These are phyloP conservation scores for Wickerhamomyces xylosicus DNA, from an alignment of 805 yeast species.

Conservation along the genomic window DNA sequence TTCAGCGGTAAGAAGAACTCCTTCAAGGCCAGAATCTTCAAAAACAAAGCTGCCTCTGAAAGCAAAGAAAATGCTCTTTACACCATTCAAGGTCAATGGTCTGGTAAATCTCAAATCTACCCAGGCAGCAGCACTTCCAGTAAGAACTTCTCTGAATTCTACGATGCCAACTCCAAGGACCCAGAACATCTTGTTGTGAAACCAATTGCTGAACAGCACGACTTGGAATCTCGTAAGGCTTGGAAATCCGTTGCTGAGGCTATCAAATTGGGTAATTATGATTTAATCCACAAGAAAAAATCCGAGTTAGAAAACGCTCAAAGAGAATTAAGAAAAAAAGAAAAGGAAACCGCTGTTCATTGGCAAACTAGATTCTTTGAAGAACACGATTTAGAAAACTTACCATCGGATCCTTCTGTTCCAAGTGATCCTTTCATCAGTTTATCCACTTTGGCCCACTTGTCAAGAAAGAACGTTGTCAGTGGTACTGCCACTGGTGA, in stretches of 20 bases:
- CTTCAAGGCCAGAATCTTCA: slow-evolving; percentile 75
- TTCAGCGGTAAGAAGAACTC: slow-evolving; percentile 91
- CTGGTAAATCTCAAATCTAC: slow-evolving; percentile 56
- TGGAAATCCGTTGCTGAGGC: slow-evolving; percentile 90
- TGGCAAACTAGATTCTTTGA: slow-evolving; percentile 88
- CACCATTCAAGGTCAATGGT: slow-evolving; percentile 90
- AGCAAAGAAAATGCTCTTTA: slow-evolving; percentile 56
- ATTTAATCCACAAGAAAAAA: slow-evolving; percentile 66
- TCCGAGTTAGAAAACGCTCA: slow-evolving; percentile 74
- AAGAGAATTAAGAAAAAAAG: slow-evolving; percentile 71
- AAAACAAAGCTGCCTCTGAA: slow-evolving; percentile 36
- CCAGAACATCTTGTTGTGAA: slow-evolving; percentile 60
- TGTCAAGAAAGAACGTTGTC: slow-evolving; percentile 55
- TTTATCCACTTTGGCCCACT: slow-evolving; percentile 36
- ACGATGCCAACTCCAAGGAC: slow-evolving; percentile 43
- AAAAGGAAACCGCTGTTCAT: slow-evolving; percentile 44
- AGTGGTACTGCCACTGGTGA: slow-evolving; percentile 52
- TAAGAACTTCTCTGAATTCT: slow-evolving; percentile 42
- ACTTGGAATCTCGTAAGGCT: slow-evolving; percentile 77
- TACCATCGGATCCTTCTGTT: slow-evolving; percentile 16
- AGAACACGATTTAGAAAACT: slow-evolving; percentile 28
- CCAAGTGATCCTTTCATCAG: slow-evolving; percentile 28
- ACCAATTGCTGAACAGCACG: slow-evolving; percentile 73
- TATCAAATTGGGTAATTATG: slow-evolving; percentile 63
- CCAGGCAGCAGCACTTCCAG: slow-evolving; percentile 41